Evolutionary conservation across 2,329 filamentous ascomycete species (phyloP).

Genomic region (Chaetomium olivaceum): DNA sequence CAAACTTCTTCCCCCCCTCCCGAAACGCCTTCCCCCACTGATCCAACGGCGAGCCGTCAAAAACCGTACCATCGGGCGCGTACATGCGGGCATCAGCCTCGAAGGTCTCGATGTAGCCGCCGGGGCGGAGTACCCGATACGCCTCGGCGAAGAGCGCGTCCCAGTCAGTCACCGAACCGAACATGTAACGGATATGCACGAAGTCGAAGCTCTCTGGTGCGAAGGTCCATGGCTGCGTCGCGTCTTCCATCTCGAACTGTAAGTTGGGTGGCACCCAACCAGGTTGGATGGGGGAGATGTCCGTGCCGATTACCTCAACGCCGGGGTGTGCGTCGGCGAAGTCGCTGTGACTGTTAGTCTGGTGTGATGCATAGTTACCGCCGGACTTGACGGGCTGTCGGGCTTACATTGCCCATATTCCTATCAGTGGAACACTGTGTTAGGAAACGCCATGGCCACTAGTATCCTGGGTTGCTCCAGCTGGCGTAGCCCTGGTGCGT

Average conservation of each 20-base stretch:
- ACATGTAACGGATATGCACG: slow-evolving; percentile 50
- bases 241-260: slow-evolving; percentile 61
- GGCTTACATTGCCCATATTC: slow-evolving; percentile 23
- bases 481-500: background rate
- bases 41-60: slow-evolving; percentile 37
- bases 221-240: slow-evolving; percentile 48
- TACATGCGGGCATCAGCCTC: slow-evolving; percentile 18
- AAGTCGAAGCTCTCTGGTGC: slow-evolving; percentile 53
- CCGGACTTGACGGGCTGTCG: background rate
- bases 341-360: slow-evolving; percentile 42
- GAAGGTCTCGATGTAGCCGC: slow-evolving; percentile 28
- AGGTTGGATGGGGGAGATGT: slow-evolving; percentile 1
- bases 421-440: background rate
- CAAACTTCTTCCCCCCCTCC: slow-evolving; percentile 25
- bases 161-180: slow-evolving; percentile 28
- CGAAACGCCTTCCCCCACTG: slow-evolving; percentile 41
- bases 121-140: slow-evolving; percentile 25
- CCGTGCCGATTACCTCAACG: slow-evolving; percentile 30
- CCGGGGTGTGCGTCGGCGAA: slow-evolving; percentile 41
- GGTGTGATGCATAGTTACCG: background rate
- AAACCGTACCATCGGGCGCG: slow-evolving; percentile 55
- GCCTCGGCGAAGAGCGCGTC: slow-evolving; percentile 24
- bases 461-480: no score
- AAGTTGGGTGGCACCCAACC: slow-evolving; percentile 55
- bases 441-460: background rate